Percentiles rank a stretch among this genome's conserved stretches.
phyloP scores from a whole-genome alignment of 129 eudicot species.

The Ambrosia artemisiifolia region DNA sequence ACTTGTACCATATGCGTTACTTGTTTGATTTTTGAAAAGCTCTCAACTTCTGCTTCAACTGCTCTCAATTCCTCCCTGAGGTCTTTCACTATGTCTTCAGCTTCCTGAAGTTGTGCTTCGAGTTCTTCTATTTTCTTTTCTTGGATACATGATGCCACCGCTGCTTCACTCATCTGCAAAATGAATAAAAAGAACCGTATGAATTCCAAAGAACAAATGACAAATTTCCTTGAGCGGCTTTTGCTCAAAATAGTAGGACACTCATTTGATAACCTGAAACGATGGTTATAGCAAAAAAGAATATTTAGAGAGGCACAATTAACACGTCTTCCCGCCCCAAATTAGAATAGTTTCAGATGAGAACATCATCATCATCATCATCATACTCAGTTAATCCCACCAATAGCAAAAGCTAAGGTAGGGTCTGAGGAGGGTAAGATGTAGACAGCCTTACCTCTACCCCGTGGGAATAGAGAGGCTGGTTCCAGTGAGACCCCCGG shows the following conservation, averaged over 20 bases:
- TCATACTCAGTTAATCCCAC: too few species aligned
- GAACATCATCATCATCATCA: too few species aligned
- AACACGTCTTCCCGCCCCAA: background rate
- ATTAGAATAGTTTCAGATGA: background rate
- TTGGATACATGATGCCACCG: constrained; percentile 45
- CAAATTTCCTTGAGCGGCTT: background rate
- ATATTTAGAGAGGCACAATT: background rate
- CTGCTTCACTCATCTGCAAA: constrained; percentile 67
- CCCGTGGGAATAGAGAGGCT: too few species aligned
- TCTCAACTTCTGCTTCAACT: constrained; percentile 58
- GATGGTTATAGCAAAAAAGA: background rate
- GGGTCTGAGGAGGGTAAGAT: too few species aligned
- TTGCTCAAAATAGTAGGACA: background rate
- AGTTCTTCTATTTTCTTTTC: constrained; percentile 85
- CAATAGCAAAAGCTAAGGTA: too few species aligned
- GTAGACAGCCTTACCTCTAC: too few species aligned
- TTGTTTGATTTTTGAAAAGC: constrained; percentile 32
- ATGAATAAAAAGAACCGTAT: background rate
- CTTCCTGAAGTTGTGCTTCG: constrained; percentile 96
- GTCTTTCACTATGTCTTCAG: constrained; percentile 84
- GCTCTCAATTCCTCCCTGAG: constrained; percentile 72
- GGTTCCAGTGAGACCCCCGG: too few species aligned
- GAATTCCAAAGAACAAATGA: background rate
- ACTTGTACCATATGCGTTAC: constrained; percentile 32
- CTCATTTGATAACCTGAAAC: background rate